Conservation (phyloP, 768 basidiomycete genomes). For the Fomitopsis pulvina region DNA sequence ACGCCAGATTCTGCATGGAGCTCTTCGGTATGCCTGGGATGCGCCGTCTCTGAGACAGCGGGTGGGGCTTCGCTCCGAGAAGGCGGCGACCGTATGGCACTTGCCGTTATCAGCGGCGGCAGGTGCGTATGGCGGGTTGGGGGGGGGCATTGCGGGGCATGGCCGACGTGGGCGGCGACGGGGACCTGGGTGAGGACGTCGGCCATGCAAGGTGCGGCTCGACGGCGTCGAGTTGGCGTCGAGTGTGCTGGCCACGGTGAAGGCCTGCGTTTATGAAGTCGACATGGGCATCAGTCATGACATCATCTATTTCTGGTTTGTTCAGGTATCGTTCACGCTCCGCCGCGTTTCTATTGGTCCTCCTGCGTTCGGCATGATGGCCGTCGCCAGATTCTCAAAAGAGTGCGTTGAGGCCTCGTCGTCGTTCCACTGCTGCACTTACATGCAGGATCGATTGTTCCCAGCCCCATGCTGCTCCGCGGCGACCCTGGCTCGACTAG, state of each 20-base stretch:
- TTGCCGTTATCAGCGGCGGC: background rate
- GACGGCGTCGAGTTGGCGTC: background rate
- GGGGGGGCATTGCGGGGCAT: background rate
- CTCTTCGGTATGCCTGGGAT: background rate
- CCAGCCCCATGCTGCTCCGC: no score
- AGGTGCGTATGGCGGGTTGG: background rate
- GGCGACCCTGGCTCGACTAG: no score
- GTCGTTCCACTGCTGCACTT: no score
- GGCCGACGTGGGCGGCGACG: background rate
- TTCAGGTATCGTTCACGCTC: background rate
- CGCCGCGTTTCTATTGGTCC: background rate
- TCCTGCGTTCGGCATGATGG: background rate
- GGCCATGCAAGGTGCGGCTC: slow-evolving; percentile 2
- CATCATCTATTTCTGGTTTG: background rate
- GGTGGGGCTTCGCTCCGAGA: background rate
- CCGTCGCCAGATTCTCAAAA: background rate
- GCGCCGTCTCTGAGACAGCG: background rate
- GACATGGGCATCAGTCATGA: slow-evolving; percentile 1
- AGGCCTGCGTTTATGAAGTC: slow-evolving; percentile 2
- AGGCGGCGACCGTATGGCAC: background rate
- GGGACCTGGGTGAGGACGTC: slow-evolving; percentile 1
- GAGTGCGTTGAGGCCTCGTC: no score
- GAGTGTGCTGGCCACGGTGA: no score
- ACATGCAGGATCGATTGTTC: no score
- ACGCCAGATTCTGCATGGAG: background rate